Conservation (phyloP, 2,329 filamentous ascomycete species). For the Epichloe baconii region DNA sequence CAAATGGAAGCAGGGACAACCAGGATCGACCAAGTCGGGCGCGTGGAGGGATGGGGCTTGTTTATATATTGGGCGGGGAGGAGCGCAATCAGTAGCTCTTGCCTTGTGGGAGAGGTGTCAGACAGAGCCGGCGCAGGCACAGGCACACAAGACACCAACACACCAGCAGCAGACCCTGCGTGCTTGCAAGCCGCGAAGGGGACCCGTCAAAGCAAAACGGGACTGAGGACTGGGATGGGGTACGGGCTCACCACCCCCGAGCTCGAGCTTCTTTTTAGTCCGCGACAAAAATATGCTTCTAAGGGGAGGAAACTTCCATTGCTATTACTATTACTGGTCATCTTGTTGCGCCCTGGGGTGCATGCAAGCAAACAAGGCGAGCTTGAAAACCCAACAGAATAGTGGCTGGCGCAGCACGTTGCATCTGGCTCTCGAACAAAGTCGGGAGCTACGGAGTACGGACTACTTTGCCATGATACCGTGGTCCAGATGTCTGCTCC, state of each 20-base stretch:
- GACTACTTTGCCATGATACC: background rate
- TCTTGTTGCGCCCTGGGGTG: background rate
- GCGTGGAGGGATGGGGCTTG: slow-evolving; percentile 38
- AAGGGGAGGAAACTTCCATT: too few species aligned
- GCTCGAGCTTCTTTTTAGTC: background rate
- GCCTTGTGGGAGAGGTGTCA: slow-evolving; percentile 2
- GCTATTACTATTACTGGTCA: background rate
- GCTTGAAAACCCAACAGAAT: background rate
- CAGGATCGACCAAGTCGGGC: slow-evolving; percentile 30
- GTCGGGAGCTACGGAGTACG: background rate
- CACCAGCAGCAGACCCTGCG: background rate
- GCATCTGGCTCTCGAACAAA: background rate
- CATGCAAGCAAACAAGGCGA: background rate
- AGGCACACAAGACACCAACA: background rate
- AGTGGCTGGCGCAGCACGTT: background rate
- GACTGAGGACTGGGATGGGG: background rate
- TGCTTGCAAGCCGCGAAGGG: too few species aligned
- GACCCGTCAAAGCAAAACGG: background rate
- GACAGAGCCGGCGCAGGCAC: background rate
- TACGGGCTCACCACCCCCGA: slow-evolving; percentile 1
- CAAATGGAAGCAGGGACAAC: slow-evolving; percentile 19
- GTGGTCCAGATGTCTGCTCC: slow-evolving; percentile 3
- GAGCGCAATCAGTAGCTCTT: slow-evolving; percentile 39
- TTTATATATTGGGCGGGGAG: slow-evolving; percentile 50
- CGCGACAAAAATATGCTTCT: too few species aligned